These are phyloP conservation scores for Escallonia herrerae DNA, from an alignment of 129 eudicot species.

Conservation along the genomic window DNA sequence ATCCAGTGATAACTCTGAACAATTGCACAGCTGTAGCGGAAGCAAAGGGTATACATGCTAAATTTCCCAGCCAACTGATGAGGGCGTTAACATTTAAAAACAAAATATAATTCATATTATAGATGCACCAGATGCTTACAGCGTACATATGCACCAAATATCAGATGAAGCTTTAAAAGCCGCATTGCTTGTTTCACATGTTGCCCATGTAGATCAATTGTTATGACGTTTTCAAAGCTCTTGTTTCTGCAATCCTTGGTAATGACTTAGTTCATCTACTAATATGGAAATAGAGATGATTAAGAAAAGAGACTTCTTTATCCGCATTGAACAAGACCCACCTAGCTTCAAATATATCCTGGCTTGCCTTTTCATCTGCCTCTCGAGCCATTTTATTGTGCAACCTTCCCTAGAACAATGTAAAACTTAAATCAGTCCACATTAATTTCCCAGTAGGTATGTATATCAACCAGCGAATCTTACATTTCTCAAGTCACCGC, in stretches of 20 bases:
- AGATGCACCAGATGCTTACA: constrained; percentile 43
- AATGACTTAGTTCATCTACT: constrained; percentile 2
- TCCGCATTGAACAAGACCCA: constrained; percentile 13
- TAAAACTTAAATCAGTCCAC: neutral
- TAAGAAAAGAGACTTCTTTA: neutral
- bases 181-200: constrained; percentile 94
- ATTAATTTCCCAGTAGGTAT: no score
- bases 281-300: neutral
- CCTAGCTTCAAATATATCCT: constrained; percentile 83
- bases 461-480: no score
- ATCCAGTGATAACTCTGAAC: constrained; percentile 92
- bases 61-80: no score
- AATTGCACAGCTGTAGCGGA: constrained; percentile 59
- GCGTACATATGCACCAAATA: constrained; percentile 91
- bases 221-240: constrained; percentile 60
- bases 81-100: no score
- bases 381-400: constrained; percentile 61
- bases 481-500: no score
- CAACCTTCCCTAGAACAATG: constrained; percentile 55
- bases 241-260: constrained; percentile 64
- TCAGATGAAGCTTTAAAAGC: constrained; percentile 81
- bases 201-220: constrained; percentile 96
- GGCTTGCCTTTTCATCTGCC: constrained; percentile 92
- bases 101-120: neutral
- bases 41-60: no score